These are phyloP conservation scores for Phytophthora meadii DNA, from an alignment of 352 stramenopile species.

Conservation along the genomic window DNA sequence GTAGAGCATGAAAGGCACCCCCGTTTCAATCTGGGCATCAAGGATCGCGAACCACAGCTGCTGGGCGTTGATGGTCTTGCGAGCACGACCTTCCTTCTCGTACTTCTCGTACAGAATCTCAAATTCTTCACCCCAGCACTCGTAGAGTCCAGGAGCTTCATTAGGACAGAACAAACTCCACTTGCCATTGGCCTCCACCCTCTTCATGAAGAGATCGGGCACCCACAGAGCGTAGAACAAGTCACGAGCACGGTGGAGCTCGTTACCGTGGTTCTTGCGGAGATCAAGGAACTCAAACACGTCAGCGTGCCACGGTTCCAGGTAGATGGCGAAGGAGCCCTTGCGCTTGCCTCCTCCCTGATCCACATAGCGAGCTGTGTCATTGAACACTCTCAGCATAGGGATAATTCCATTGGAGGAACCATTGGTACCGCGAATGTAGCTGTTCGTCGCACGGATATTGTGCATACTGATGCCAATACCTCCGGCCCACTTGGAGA, in stretches of 20 bases:
- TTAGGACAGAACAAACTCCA: constrained; percentile 99
- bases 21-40: constrained; percentile 99
- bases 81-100: constrained; percentile 94
- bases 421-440: constrained; percentile 99
- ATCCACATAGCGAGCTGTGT: constrained; percentile 99
- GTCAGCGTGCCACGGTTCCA: constrained; percentile 99
- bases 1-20: constrained; percentile 99
- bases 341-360: constrained; percentile 98
- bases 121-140: constrained; percentile 96
- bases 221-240: constrained; percentile 99
- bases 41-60: constrained; percentile 99
- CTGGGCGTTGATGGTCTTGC: constrained; percentile 97
- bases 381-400: constrained; percentile 99
- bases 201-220: constrained; percentile 99
- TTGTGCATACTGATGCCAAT: constrained; percentile 99
- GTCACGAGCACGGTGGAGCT: constrained; percentile 96
- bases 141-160: constrained; percentile 94
- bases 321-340: constrained; percentile 98
- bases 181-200: constrained; percentile 96
- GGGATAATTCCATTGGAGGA: constrained; percentile 99
- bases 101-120: constrained; percentile 96
- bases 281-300: constrained; percentile 99
- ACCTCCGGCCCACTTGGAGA: constrained; percentile 99
- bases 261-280: constrained; percentile 99
- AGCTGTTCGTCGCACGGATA: constrained; percentile 96